Percentiles rank a stretch among this genome's conserved stretches.
Conservation (phyloP, 371 early-diverging fungal species). For the Mucor velutinosus region DNA sequence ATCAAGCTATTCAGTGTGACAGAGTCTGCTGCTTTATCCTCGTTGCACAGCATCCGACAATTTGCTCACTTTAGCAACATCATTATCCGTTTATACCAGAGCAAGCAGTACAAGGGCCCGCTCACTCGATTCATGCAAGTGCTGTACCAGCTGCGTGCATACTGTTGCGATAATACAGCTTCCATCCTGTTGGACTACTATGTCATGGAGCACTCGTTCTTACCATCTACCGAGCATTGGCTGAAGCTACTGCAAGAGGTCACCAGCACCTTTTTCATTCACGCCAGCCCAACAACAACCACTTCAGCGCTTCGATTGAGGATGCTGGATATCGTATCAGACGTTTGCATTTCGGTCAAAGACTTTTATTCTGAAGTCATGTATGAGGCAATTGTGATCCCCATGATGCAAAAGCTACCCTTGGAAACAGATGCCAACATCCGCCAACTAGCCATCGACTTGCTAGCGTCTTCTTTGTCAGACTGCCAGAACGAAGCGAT, state of each 20-base stretch:
- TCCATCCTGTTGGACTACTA: slow-evolving; percentile 60
- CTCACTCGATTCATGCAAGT: slow-evolving; percentile 57
- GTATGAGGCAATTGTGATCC: slow-evolving; percentile 55
- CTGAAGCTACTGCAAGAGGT: slow-evolving; percentile 56
- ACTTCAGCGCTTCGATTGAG: slow-evolving; percentile 41
- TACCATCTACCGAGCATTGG: slow-evolving; percentile 70
- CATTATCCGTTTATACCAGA: slow-evolving; percentile 23
- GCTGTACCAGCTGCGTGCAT: slow-evolving; percentile 56
- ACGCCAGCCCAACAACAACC: slow-evolving; percentile 24
- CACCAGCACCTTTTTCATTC: slow-evolving; percentile 59
- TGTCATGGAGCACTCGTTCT: slow-evolving; percentile 60
- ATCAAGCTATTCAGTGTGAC: slow-evolving; percentile 12
- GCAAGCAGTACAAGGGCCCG: slow-evolving; percentile 43
- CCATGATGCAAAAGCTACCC: slow-evolving; percentile 56
- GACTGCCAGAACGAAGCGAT: slow-evolving; percentile 38
- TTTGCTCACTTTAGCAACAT: slow-evolving; percentile 32
- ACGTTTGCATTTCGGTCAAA: slow-evolving; percentile 59
- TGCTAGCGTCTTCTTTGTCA: slow-evolving; percentile 47
- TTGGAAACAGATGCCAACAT: slow-evolving; percentile 55
- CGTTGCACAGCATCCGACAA: slow-evolving; percentile 14
- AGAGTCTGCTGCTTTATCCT: neutral
- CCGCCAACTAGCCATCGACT: slow-evolving; percentile 48
- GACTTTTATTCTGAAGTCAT: slow-evolving; percentile 61
- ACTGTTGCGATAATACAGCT: slow-evolving; percentile 61
- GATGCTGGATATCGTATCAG: slow-evolving; percentile 56